Evolutionary conservation across 2,329 filamentous ascomycete genomes (phyloP).

Genomic region (Clarireedia homoeocarpa): DNA sequence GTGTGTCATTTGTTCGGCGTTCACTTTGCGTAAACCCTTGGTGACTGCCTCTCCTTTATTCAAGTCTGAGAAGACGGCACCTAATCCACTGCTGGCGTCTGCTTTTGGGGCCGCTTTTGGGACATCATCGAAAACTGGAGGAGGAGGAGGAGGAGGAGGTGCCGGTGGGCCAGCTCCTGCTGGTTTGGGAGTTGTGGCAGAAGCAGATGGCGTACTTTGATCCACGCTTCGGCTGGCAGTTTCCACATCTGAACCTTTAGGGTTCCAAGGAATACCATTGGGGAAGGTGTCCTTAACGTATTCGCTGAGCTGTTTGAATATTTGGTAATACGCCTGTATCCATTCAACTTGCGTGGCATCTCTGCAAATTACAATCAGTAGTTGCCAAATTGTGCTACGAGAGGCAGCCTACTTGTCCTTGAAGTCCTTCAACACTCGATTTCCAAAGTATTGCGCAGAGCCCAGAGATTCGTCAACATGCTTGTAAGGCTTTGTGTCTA

Average conservation of each 20-base stretch:
- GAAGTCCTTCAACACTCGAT: slow-evolving; percentile 83
- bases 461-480: slow-evolving; percentile 77
- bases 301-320: slow-evolving; percentile 75
- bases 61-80: slow-evolving; percentile 83
- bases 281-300: slow-evolving; percentile 81
- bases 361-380: slow-evolving; percentile 36
- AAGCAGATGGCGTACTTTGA: slow-evolving; percentile 46
- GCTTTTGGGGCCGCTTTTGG: slow-evolving; percentile 40
- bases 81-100: slow-evolving; percentile 53
- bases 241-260: slow-evolving; percentile 62
- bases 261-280: slow-evolving; percentile 80
- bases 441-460: slow-evolving; percentile 88
- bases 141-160: slow-evolving; percentile 59
- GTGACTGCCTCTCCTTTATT: slow-evolving; percentile 89
- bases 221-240: slow-evolving; percentile 57
- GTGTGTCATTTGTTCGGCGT: slow-evolving; percentile 94
- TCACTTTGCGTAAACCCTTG: slow-evolving; percentile 82
- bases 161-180: slow-evolving; percentile 31
- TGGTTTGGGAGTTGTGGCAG: slow-evolving; percentile 45
- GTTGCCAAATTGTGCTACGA: too few relatives aligned
- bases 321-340: slow-evolving; percentile 84
- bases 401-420: slow-evolving; percentile 60
- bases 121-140: slow-evolving; percentile 44
- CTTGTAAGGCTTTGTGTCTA: slow-evolving; percentile 75
- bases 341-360: slow-evolving; percentile 77